A percentile compares a stretch with the other conserved stretches of the same genome.
Evolutionary conservation across 805 yeast species (phyloP).

Genomic region (Cyberlindnera xishuangbannaensis): DNA sequence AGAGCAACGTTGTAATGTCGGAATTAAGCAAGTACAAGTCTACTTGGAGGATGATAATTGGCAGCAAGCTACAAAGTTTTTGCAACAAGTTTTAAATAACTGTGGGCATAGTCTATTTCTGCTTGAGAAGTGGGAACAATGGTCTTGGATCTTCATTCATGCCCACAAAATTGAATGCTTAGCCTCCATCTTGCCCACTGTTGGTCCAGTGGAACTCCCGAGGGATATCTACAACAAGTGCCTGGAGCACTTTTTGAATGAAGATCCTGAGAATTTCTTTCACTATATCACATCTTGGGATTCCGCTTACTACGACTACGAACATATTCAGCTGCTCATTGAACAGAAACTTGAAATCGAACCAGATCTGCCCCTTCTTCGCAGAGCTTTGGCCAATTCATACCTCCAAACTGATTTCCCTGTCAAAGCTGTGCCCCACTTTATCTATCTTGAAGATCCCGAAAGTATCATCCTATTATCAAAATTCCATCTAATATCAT

Average conservation of each 20-base stretch:
- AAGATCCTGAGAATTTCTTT: slow-evolving; percentile 29
- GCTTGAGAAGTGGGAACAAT: slow-evolving; percentile 55
- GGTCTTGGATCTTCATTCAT: slow-evolving; percentile 50
- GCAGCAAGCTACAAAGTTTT: slow-evolving; percentile 48
- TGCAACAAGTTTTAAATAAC: slow-evolving; percentile 34
- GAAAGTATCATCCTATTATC: slow-evolving; percentile 53
- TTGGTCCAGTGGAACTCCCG: slow-evolving; percentile 25
- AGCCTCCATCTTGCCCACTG: slow-evolving; percentile 51
- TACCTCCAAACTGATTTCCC: slow-evolving; percentile 56
- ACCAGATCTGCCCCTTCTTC: slow-evolving; percentile 26
- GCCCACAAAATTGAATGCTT: slow-evolving; percentile 40
- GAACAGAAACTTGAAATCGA: slow-evolving; percentile 39
- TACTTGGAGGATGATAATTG: slow-evolving; percentile 32
- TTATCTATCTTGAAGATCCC: slow-evolving; percentile 50
- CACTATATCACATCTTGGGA: slow-evolving; percentile 54
- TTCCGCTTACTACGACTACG: slow-evolving; percentile 42
- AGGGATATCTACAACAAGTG: slow-evolving; percentile 39
- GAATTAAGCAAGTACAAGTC: slow-evolving; percentile 3
- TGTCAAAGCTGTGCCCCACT: slow-evolving; percentile 55
- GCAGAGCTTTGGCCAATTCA: slow-evolving; percentile 44
- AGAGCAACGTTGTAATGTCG: slow-evolving; percentile 43
- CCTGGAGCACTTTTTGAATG: slow-evolving; percentile 26
- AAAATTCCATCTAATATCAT: slow-evolving; percentile 54
- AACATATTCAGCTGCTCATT: slow-evolving; percentile 32
- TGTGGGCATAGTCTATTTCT: slow-evolving; percentile 21